Conservation (phyloP, 345 rosid genomes). For the Lagerstroemia speciosa region DNA sequence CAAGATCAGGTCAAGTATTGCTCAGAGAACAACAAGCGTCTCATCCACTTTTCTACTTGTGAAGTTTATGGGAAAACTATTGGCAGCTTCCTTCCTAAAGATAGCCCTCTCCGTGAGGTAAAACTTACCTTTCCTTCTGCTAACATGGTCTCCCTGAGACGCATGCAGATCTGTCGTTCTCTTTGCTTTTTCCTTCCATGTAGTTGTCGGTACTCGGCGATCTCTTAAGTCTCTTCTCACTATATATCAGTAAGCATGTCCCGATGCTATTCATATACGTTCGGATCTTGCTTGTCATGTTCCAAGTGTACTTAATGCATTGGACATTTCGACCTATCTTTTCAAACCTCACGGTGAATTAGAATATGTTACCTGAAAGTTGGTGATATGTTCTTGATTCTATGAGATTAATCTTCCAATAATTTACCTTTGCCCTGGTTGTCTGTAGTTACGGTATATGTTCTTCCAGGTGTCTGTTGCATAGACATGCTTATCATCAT, state of each 20-base stretch:
- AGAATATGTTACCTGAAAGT: background rate
- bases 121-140: constrained; percentile 18
- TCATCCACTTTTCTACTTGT: constrained; percentile 97
- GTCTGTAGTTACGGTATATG: background rate
- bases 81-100: constrained; percentile 89
- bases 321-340: background rate
- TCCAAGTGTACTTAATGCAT: background rate
- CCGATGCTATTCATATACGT: background rate
- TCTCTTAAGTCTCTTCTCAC: background rate
- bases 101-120: constrained; percentile 86
- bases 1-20: constrained; percentile 77
- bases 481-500: too few relatives aligned
- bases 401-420: background rate
- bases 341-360: background rate
- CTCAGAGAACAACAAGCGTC: constrained; percentile 92
- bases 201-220: background rate
- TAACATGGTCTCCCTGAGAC: background rate
- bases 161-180: background rate
- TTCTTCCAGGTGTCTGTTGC: too few relatives aligned
- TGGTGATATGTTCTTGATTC: background rate
- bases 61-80: constrained; percentile 98
- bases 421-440: background rate
- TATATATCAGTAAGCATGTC: background rate
- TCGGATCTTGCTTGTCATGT: background rate
- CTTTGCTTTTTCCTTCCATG: background rate